Conservation (phyloP, 1,284 basidiomycete species). For the Inonotus obliquus region DNA sequence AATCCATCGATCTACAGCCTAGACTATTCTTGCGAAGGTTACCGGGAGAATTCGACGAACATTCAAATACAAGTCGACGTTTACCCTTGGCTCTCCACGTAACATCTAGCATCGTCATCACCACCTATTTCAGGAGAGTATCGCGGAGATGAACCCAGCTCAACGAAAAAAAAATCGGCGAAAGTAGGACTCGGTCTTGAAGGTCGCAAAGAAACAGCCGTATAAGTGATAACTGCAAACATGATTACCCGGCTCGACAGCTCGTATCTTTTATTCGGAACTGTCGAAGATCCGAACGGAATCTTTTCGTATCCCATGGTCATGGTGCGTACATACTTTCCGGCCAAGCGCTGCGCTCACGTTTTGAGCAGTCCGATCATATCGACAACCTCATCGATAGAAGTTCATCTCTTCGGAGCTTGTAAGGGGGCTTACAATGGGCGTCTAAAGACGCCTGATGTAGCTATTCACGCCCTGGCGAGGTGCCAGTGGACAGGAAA, state of each 20-base stretch:
- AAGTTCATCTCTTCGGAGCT: neutral
- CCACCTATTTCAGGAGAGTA: neutral
- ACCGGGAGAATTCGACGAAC: neutral
- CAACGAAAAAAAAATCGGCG: neutral
- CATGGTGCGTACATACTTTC: no score
- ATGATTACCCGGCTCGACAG: no score
- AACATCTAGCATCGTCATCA: neutral
- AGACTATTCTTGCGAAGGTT: neutral
- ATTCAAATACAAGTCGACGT: neutral
- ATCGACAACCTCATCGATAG: neutral
- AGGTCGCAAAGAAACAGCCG: no score
- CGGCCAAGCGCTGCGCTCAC: neutral
- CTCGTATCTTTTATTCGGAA: neutral
- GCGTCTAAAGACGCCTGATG: neutral
- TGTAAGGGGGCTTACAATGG: neutral
- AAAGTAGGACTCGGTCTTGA: neutral
- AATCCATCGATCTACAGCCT: neutral
- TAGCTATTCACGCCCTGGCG: neutral
- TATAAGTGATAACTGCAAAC: no score
- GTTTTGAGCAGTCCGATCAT: neutral
- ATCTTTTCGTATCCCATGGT: neutral
- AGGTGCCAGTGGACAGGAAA: neutral
- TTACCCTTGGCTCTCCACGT: neutral
- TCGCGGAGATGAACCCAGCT: neutral
- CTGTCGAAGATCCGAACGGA: neutral